Percentiles rank a stretch among this genome's conserved stretches.
Evolutionary conservation across 2,329 filamentous ascomycete genomes (phyloP).

Genomic region (Diaporthe velutina): DNA sequence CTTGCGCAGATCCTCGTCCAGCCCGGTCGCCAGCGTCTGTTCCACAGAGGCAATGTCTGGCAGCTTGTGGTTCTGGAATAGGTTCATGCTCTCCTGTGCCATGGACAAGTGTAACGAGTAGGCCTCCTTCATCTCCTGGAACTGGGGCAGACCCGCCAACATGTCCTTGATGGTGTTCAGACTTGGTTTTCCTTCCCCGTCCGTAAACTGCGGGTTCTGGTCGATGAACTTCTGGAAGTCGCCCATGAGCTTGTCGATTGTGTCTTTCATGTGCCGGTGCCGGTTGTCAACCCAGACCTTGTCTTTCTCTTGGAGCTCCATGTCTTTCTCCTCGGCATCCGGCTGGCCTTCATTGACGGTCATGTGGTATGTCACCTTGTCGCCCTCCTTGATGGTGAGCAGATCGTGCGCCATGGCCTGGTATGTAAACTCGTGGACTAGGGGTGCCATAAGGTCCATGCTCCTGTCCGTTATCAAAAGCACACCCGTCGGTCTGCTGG

Average conservation of each 20-base stretch:
- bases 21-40: constrained; percentile 89
- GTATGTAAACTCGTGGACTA: constrained; percentile 97
- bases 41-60: constrained; percentile 89
- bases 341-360: constrained; percentile 79
- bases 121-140: constrained; percentile 93
- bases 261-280: constrained; percentile 98
- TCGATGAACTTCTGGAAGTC: constrained; percentile 94
- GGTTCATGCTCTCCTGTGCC: constrained; percentile 97
- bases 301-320: constrained; percentile 92
- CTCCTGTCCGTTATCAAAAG: constrained; percentile 91
- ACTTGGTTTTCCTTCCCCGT: constrained; percentile 75
- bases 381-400: constrained; percentile 86
- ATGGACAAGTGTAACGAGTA: constrained; percentile 96
- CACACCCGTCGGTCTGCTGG: constrained; percentile 81
- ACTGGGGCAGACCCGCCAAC: constrained; percentile 93
- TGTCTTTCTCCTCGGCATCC: constrained; percentile 84
- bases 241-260: constrained; percentile 90
- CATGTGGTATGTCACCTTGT: constrained; percentile 89
- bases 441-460: constrained; percentile 89
- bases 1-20: constrained; percentile 93
- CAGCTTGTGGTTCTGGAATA: constrained; percentile 87
- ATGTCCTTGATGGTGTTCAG: constrained; percentile 96
- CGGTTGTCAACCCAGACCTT: constrained; percentile 95
- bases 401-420: constrained; percentile 98
- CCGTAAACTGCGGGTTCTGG: constrained; percentile 92